phyloP scores from a whole-genome alignment of 2,329 filamentous ascomycete species.

The Paecilomyces fulvus region DNA sequence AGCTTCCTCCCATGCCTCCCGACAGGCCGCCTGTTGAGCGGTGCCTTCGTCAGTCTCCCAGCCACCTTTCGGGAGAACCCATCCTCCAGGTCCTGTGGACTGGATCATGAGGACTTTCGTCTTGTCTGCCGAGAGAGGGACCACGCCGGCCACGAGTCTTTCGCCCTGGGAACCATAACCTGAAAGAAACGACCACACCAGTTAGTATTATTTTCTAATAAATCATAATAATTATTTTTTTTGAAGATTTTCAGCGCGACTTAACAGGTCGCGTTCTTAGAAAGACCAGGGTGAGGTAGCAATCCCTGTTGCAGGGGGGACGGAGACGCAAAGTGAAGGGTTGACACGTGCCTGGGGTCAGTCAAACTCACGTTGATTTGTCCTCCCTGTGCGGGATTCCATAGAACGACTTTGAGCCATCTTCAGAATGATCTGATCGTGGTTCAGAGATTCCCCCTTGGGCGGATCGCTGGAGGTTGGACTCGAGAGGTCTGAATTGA shows the following conservation, averaged over 20 bases:
- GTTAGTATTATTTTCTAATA: neutral
- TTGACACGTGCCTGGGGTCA: conserved; percentile 14
- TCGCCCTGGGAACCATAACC: conserved; percentile 90
- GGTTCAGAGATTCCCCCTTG: neutral
- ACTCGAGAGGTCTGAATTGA: conserved; percentile 1
- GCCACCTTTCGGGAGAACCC: conserved; percentile 95
- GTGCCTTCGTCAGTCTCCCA: conserved; percentile 95
- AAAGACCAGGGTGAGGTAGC: neutral
- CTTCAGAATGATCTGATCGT: conserved; percentile 8
- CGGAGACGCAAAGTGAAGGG: conserved; percentile 1
- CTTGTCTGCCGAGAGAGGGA: conserved; percentile 79
- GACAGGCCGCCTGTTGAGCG: conserved; percentile 69
- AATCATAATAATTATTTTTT: neutral
- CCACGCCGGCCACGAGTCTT: conserved; percentile 87
- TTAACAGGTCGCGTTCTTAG: neutral
- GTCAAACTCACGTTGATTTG: conserved; percentile 41
- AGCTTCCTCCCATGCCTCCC: conserved; percentile 97
- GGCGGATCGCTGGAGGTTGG: neutral
- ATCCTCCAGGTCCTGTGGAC: conserved; percentile 80
- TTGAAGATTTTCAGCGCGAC: neutral
- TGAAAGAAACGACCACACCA: conserved; percentile 29
- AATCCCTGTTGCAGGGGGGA: neutral
- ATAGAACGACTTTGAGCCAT: conserved; percentile 38
- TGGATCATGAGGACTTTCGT: conserved; percentile 87
- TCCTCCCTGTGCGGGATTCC: conserved; percentile 40